Conservation (phyloP, 1,284 basidiomycete species). For the Naganishia sp. region DNA sequence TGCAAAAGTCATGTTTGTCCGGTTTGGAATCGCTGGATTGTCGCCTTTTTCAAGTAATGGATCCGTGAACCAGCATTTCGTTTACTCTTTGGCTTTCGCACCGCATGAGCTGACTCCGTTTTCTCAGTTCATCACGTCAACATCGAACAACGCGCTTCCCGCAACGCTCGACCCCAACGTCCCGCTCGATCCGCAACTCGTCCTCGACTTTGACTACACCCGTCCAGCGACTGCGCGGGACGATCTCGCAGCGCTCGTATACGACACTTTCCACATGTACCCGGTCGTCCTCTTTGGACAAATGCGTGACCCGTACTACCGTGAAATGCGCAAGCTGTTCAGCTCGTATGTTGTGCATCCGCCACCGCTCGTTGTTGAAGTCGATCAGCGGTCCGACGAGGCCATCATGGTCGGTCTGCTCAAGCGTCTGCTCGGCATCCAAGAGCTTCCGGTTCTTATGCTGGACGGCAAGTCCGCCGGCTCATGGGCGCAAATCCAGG, state of each 20-base stretch:
- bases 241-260: slow-evolving; percentile 47
- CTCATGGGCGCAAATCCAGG: slow-evolving; percentile 60
- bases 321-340: slow-evolving; percentile 68
- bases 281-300: slow-evolving; percentile 77
- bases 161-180: slow-evolving; percentile 62
- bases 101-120: slow-evolving; percentile 3
- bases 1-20: too few species aligned
- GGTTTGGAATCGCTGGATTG: too few species aligned
- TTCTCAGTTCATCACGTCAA: slow-evolving; percentile 65
- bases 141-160: slow-evolving; percentile 77
- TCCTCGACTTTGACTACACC: slow-evolving; percentile 79
- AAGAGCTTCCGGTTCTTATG: slow-evolving; percentile 69
- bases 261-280: slow-evolving; percentile 66
- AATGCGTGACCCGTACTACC: slow-evolving; percentile 59
- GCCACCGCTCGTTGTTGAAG: slow-evolving; percentile 68
- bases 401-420: slow-evolving; percentile 58
- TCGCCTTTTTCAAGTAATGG: neutral
- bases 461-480: slow-evolving; percentile 66
- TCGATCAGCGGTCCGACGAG: slow-evolving; percentile 66
- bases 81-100: neutral
- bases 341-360: slow-evolving; percentile 65
- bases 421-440: slow-evolving; percentile 60
- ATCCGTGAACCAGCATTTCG: neutral
- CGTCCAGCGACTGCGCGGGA: slow-evolving; percentile 59
- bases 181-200: slow-evolving; percentile 68